Evolutionary conservation across 2,329 filamentous ascomycete genomes (phyloP).

Genomic region (Trichoderma semiorbis): DNA sequence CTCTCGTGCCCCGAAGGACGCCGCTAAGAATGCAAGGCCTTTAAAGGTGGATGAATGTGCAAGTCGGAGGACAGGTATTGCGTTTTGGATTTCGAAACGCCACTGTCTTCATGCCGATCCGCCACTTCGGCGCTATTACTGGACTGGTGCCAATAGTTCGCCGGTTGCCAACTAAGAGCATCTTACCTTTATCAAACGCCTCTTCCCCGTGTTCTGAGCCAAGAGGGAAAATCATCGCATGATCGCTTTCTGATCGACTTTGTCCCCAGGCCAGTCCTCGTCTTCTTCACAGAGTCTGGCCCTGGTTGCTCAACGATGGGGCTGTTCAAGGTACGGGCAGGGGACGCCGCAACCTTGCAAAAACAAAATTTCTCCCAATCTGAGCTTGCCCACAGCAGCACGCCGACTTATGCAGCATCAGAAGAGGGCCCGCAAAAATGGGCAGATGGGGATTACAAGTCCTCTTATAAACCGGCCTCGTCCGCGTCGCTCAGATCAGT

Average conservation of each 20-base stretch:
- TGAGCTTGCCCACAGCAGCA: conserved; percentile 1
- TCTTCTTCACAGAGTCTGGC: not conserved
- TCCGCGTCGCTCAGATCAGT: not conserved
- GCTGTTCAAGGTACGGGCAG: conserved; percentile 9
- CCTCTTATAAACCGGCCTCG: not conserved
- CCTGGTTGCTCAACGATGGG: conserved; percentile 1
- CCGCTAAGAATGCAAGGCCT: not conserved
- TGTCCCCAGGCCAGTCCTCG: not conserved
- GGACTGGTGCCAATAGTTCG: not conserved
- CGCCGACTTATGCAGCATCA: conserved; percentile 6
- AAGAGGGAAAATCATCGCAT: conserved; percentile 14
- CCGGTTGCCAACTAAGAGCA: not conserved
- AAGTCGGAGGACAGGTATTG: not conserved
- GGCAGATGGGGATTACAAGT: not conserved
- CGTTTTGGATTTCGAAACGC: conserved; percentile 5
- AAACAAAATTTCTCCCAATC: conserved; percentile 11
- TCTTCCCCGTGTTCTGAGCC: conserved; percentile 8
- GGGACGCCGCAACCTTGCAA: conserved; percentile 5
- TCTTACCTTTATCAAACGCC: not conserved
- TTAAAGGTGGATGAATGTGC: not conserved
- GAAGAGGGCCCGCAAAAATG: conserved; percentile 15
- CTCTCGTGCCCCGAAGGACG: conserved; percentile 2
- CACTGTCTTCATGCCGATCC: conserved; percentile 9
- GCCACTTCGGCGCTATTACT: conserved; percentile 8
- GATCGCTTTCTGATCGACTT: conserved; percentile 1